Base-by-base conservation (phyloP, 345 rosid species). In the Heritiera fomes region DNA sequence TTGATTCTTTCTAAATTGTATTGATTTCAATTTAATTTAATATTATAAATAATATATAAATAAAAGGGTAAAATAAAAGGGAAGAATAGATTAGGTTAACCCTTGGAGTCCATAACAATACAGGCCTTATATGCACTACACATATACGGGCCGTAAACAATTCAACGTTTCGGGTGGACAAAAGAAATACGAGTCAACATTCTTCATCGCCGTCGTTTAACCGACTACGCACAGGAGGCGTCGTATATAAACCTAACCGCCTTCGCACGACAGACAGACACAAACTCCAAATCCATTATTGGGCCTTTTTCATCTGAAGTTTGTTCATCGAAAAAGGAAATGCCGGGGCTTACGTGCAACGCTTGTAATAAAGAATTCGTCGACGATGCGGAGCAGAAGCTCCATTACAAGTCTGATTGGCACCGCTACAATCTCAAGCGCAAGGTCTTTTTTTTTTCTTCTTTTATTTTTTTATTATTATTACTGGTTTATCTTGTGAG, bases 341-440 rank as follows among this genome's bases (percentile, higher is more conserved):
- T 96, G 99, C 80, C 91, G 12, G 97, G 93, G 14, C 81, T 92
- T 69, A 91, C 95, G n/a, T 96, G 99, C 86, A 96, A 92, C 92
- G 84, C 97, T 0, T 96, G 98, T 79, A 96, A 94, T 89, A 89
- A 82, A 80, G 97, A 92, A 82, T 94, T 96, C 87, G 28, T 77
- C 1, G 91, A 90, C 81, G 98, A 92, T 74, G 82, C 86, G 6
- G 97, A 94, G 40, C 97, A 90, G 75, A 94, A 86, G 80, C 87
- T 89, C 77, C 99, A 94, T 85, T 92, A 90, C 91, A 96, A 87
- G 83, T 92, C 98, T 83, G 99, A 94, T 79, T 94, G 99, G 98
- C 98, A 96, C 85, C 95, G 98, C 79, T 96, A 96, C 88, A 94
- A 92, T 80, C 94, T 94, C 87, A 96, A 96, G 79, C 98, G 98